Evolutionary conservation across 495 filamentous ascomycete species (phyloP), one percentile per base, ranked within the genome.

Genomic region (Penicillium manginii): DNA sequence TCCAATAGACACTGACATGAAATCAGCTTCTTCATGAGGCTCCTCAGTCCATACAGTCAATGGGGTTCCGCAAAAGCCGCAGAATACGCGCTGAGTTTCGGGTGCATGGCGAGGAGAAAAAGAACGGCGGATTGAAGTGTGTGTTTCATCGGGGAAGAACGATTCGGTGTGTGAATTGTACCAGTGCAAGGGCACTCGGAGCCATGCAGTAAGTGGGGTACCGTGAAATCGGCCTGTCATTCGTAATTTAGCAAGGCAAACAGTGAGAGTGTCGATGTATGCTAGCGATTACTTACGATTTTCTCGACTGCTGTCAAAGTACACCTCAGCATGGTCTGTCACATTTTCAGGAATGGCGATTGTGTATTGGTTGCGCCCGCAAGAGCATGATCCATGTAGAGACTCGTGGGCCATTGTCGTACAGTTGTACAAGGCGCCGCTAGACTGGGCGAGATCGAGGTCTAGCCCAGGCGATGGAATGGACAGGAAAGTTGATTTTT

Each of bases 1-100:
- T 5, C 88, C 88, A 26, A 97, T 78, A 3, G 91, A 85, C 45
- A 96, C 72, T 26, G 81, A 83, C 68, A 97, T 90, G 60, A 80
- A 91, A 12, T 92, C 84, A 6, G 86, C 86, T 64, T 93, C 89
- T 33, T 78, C 81, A 0, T 60, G 68, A 1, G 89, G 87, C 12
- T 82, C 65, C 66, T 96, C 91, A 50, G 84, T 86, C 92, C 92
- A 96, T 60, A 86, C 88, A 0, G 84, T 86, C 42, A 97, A 76
- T 5, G 86, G 87, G 2, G 91, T 93, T 18, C 92, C 92, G 68
- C 92, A 96, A 75, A 89, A 93, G 0, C 92, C 92, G 72, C 92
- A 97, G 73, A 97, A 97, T 52, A 90, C 84, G 47, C 90, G 87
- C 68, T 85, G 83, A 0, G 83, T 73, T 60, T 83, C 73, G 17